Percentiles rank a stretch among this genome's conserved stretches.
Conservation (phyloP, 352 stramenopile species). For the Aphanomyces cochlioides region DNA sequence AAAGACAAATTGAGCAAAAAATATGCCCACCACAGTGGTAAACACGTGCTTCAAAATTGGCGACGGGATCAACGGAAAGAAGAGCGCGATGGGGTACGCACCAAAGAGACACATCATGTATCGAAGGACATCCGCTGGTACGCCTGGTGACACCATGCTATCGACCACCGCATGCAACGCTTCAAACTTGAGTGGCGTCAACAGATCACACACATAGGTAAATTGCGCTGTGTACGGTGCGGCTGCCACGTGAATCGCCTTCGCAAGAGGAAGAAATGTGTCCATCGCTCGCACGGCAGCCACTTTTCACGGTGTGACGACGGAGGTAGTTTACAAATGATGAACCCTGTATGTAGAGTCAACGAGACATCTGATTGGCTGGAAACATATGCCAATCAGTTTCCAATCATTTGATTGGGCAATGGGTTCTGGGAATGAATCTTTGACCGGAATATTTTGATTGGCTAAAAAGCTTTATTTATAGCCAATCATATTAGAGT, state of each 20-base stretch:
- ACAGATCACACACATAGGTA: constrained; percentile 36
- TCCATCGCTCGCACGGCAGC: not conserved
- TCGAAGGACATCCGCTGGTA: constrained; percentile 57
- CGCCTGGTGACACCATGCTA: constrained; percentile 36
- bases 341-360: no score
- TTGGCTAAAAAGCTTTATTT: no score
- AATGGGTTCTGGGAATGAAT: no score
- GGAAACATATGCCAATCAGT: no score
- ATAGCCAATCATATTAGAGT: no score
- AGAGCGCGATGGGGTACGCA: constrained; percentile 89
- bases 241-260: not conserved
- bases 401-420: no score
- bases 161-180: constrained; percentile 47
- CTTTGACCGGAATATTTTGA: no score
- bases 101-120: constrained; percentile 91
- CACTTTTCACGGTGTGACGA: no score
- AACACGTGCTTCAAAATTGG: constrained; percentile 88
- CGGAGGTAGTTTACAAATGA: no score
- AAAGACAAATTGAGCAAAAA: constrained; percentile 92
- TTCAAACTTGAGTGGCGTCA: constrained; percentile 54
- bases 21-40: constrained; percentile 88
- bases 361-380: no score
- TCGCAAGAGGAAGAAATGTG: not conserved
- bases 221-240: not conserved
- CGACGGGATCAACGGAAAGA: constrained; percentile 84